phyloP scores from a whole-genome alignment of 257 asterid genomes.

The Fraxinus pennsylvanica region DNA sequence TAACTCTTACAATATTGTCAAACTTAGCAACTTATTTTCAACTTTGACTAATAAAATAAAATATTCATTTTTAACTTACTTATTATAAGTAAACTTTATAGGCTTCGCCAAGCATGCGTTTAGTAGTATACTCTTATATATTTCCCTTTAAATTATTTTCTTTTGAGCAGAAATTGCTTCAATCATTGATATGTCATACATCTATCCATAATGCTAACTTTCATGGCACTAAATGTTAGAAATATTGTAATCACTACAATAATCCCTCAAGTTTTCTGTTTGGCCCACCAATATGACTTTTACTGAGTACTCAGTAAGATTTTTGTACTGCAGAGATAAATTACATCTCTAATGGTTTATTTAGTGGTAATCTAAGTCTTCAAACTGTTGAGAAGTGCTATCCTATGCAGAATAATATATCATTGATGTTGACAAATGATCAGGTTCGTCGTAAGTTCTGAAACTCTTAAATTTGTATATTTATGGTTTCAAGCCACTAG shows the following conservation, averaged over 20 bases:
- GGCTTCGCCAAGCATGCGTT: neutral
- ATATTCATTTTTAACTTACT: neutral
- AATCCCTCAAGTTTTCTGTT: neutral
- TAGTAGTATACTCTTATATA: neutral
- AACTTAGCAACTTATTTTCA: neutral
- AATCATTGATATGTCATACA: neutral
- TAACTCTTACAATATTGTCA: neutral
- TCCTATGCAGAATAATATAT: conserved; percentile 78
- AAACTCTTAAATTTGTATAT: conserved; percentile 8
- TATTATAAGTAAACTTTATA: neutral
- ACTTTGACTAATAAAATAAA: neutral
- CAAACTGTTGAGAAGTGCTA: conserved; percentile 78
- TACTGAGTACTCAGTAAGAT: conserved; percentile 22
- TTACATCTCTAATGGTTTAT: conserved; percentile 60
- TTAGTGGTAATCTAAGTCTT: conserved; percentile 55
- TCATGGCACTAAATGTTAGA: neutral
- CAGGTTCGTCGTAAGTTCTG: conserved; percentile 56
- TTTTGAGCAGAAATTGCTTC: neutral
- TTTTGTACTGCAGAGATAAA: conserved; percentile 50
- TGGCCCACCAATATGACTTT: conserved; percentile 3
- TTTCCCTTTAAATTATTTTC: neutral
- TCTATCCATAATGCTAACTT: neutral
- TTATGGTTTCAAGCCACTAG: neutral
- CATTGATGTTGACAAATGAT: conserved; percentile 65
- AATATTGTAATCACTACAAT: neutral